Conservation (phyloP, 345 rosid genomes). For the Populus nigra region DNA sequence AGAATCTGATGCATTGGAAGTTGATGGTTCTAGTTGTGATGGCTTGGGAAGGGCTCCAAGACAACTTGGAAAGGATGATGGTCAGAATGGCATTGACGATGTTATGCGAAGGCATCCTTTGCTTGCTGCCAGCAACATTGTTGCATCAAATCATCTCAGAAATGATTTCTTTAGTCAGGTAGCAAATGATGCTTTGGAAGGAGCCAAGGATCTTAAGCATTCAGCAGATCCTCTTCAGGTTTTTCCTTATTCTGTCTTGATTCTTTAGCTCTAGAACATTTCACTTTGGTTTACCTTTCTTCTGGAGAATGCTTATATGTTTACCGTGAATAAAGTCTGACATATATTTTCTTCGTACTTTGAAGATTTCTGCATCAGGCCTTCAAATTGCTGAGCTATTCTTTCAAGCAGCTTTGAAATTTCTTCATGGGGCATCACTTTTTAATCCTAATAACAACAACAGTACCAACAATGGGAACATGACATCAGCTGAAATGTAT, state of each 20-base stretch:
- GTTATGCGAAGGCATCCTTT: neutral
- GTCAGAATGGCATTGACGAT: neutral
- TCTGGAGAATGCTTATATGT: neutral
- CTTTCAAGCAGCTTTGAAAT: conserved; percentile 22
- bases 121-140: neutral
- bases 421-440: conserved; percentile 20
- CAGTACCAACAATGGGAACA: conserved; percentile 8
- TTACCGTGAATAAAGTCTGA: neutral
- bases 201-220: conserved; percentile 2
- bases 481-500: conserved; percentile 6
- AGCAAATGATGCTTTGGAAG: neutral
- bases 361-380: conserved; percentile 6
- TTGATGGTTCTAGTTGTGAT: neutral
- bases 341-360: neutral
- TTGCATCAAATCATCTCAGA: neutral
- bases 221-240: conserved; percentile 6
- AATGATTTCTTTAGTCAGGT: neutral
- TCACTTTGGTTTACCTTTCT: neutral
- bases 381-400: conserved; percentile 7
- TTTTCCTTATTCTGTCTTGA: neutral
- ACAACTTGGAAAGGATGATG: neutral
- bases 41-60: neutral
- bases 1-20: neutral
- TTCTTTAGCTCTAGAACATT: neutral
- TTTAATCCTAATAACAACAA: neutral